Base-by-base conservation (phyloP, 768 basidiomycete species). In the Russula compacta region DNA sequence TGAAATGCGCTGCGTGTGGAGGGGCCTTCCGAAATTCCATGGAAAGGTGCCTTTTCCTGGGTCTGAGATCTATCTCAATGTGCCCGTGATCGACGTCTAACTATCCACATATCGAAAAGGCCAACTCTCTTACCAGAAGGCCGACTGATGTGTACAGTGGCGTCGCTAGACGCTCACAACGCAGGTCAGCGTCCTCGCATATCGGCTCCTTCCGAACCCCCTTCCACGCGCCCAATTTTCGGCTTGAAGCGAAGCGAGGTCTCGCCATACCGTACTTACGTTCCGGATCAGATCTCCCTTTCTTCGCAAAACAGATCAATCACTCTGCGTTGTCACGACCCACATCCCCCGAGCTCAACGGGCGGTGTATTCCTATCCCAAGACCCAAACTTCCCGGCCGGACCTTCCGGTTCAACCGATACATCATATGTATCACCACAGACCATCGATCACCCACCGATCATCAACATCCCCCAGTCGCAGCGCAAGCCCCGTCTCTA, bases 171-270 rank as follows among this genome's bases (percentile, higher is more conserved):
- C 53, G 48, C 60, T 11, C 53, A 19, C 17, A 6, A 12, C 14
- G 10, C 40, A 17, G 14, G 61, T 63, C 61, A 63, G 61, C 61
- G 47, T 63, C 61, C 61, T 62, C 56, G 61, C 48, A 52, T 44
- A 43, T 49, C 61, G 61, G 61, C 38, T 14, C 19, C 17, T 29
- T 3, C 50, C 35, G 8, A 43, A 12, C 56, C 38, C 8, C 17
- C 24, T 21, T 29, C 24, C 44, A 33, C 40, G 40, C 42, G 32
- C 54, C 38, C 48, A 49, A 9, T 29, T 29, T 29, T 3, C 24
- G 24, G 24, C 24, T 29, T 29, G 2, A 29, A 29, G 9, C 12
- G 4, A 32, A 50, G 29, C 48, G 48, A 7, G 47, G 47, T 32
- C 29, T 48, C 15, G 29, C 11, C 47, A 6, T 21, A 12, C 14